Conservation (phyloP, 1,284 basidiomycete genomes). For the Moesziomyces sp. region DNA sequence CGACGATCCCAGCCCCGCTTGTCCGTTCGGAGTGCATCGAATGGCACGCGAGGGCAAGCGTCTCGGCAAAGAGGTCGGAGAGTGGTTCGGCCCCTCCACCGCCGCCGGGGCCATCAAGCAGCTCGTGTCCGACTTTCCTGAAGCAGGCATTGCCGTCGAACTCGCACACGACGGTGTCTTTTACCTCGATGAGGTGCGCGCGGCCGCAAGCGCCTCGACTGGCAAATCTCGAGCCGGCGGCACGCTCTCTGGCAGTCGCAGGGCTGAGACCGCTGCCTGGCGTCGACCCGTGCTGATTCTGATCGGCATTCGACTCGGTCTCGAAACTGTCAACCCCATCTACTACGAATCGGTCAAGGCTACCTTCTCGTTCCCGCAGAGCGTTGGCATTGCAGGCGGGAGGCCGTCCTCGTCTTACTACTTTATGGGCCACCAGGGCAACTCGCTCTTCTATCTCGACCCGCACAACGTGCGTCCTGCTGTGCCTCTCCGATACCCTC, state of each 20-base stretch:
- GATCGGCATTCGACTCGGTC: conserved; percentile 84
- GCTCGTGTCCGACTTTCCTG: conserved; percentile 76
- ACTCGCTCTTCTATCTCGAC: conserved; percentile 83
- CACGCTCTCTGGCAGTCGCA: conserved; percentile 1
- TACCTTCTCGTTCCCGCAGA: conserved; percentile 91
- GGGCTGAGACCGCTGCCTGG: conserved; percentile 72
- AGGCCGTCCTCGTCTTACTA: conserved; percentile 95
- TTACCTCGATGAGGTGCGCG: conserved; percentile 85
- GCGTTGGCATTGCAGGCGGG: conserved; percentile 94
- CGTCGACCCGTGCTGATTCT: conserved; percentile 86
- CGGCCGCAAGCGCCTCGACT: conserved; percentile 73
- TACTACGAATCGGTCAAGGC: conserved; percentile 93
- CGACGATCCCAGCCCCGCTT: conserved; percentile 86
- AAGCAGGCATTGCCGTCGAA: conserved; percentile 82
- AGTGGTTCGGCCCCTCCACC: conserved; percentile 98
- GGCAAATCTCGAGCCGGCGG: conserved; percentile 11
- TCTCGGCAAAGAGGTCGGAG: conserved; percentile 91
- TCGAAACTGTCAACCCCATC: conserved; percentile 92
- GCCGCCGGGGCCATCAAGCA: conserved; percentile 92
- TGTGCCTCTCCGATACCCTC: conserved; percentile 78
- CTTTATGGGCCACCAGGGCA: conserved; percentile 89
- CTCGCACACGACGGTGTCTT: conserved; percentile 82
- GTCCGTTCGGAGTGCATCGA: conserved; percentile 93
- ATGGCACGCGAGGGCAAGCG: conserved; percentile 95
- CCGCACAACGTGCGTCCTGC: conserved; percentile 89